Evolutionary conservation across 169 alveolate genomes (phyloP), one percentile per base, ranked within the genome.

Genomic region (Babesia bigemina): DNA sequence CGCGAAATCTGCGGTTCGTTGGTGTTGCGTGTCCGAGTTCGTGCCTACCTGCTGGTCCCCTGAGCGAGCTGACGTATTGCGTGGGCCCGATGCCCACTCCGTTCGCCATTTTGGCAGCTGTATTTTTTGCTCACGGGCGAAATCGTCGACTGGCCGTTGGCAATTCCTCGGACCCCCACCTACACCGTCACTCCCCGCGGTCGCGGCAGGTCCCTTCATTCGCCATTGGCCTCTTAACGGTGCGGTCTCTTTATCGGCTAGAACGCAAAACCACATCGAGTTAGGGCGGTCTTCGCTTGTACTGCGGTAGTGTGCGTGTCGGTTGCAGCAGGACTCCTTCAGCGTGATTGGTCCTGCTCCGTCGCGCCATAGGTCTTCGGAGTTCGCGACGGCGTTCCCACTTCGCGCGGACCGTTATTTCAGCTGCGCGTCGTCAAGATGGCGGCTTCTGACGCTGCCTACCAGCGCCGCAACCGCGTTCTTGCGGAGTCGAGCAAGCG

Each of bases 391-490:
- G 6, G 39, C 6, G 50, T 16, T 45, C 4, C 19, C n/a, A 16
- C 50, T 45, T 16, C 50, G 50, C 50, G 17, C 19, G 19, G n/a
- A 45, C 19, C 8, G 14, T 45, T 16, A 16, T 13, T 10, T 45
- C 19, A 4, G 24, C 24, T 6, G 26, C 33, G 33, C 2, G 33
- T 63, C 7, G 1, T 47, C 19, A 63, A n/a, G 13, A 60, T 71
- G 72, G 56, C 66, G 84, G 79, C 44, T 36, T 52, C 53, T 11
- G 78, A 72, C 28, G 85, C 72, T 12, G 88, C 88, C 45, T 50
- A 72, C 66, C 88, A 73, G 79, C 66, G 88, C 45, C 66, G 66
- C 67, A 70, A 81, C 24, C 85, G 61, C 69, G 73, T 81, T 7
- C 74, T 81, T 19, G 50, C 76, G 36, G 79, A 81, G 29, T 66